Evolutionary conservation across 495 filamentous ascomycete species (phyloP), one percentile per base, ranked within the genome.

Genomic region (Hypoxylon lenormandii): DNA sequence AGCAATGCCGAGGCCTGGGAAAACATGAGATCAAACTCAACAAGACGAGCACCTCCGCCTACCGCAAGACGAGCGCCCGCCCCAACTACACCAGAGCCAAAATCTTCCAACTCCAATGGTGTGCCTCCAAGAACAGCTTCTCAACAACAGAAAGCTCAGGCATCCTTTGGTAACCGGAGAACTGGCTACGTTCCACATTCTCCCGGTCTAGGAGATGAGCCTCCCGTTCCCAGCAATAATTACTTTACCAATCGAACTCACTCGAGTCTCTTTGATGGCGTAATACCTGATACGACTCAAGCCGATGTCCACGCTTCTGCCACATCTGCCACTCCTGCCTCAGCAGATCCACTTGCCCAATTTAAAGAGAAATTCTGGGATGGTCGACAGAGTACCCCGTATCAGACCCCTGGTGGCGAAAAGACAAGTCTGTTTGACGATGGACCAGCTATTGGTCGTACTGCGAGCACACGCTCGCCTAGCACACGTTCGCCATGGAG

Each of bases 321-420:
- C 30, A 57, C 28, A 8, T 49, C 63, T 16, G 42, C 38, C 4
- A n/a, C 38, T 42, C 12, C 38, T 42, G 5, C 13, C 15, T 2
- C 38, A n/a, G 38, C 70, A 28, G 82, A 86, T 65, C 83, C 84
- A 1, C 60, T 84, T 43, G 78, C 76, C 36, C 77, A 82, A 50
- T 83, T 82, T 45, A 74, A 73, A 46, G 79, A 83, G n/a, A 68
- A 73, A 8, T 76, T 76, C 45, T 62, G 76, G 68, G 84, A 86
- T 57, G 78, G 75, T 16, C 84, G 91, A 8, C 77, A 84, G 21
- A 88, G 91, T 57, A 90, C 88, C 6, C 87, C 89, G 0, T 95
- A 96, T 72, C 83, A 87, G 36, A 85, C 83, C 2, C 77, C 85
- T 26, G 85, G 87, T 51, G 91, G 91, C 13, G 92, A 95, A 72